Conservation (phyloP, 2,329 filamentous ascomycete species). For the Dothistroma septosporum region DNA sequence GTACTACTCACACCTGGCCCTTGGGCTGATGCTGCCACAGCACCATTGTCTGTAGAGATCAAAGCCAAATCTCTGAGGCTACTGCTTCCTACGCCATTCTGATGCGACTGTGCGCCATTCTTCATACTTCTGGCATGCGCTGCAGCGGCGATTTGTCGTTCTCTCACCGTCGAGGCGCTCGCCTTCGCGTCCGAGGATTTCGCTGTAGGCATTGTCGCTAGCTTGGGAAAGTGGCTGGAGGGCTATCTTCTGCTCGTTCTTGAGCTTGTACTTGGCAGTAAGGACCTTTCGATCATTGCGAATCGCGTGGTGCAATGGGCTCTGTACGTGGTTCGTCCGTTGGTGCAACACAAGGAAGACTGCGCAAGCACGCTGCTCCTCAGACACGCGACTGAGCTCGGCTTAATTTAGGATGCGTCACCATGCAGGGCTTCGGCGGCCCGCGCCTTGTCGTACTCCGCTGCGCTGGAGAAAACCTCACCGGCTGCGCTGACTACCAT, state of each 20-base stretch:
- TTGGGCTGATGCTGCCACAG: slow-evolving; percentile 9
- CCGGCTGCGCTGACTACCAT: too few species aligned
- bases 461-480: neutral
- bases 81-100: slow-evolving; percentile 25
- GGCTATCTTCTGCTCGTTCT: neutral
- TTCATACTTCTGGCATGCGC: slow-evolving; percentile 39
- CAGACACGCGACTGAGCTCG: neutral
- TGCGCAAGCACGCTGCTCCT: neutral
- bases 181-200: slow-evolving; percentile 38
- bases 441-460: neutral
- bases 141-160: slow-evolving; percentile 40
- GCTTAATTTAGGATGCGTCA: neutral
- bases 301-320: neutral
- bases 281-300: neutral
- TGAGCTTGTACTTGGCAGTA: neutral
- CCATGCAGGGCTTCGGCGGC: neutral
- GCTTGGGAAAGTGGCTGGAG: neutral
- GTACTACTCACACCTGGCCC: slow-evolving; percentile 14
- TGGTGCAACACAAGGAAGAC: neutral
- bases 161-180: slow-evolving; percentile 37
- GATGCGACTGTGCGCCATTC: slow-evolving; percentile 14
- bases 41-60: slow-evolving; percentile 23
- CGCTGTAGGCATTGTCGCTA: slow-evolving; percentile 28
- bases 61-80: slow-evolving; percentile 28
- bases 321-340: neutral